Evolutionary conservation across 805 yeast genomes (phyloP), one percentile per base, ranked within the genome.

Genomic region (Ogataea nakhonphanomensis): DNA sequence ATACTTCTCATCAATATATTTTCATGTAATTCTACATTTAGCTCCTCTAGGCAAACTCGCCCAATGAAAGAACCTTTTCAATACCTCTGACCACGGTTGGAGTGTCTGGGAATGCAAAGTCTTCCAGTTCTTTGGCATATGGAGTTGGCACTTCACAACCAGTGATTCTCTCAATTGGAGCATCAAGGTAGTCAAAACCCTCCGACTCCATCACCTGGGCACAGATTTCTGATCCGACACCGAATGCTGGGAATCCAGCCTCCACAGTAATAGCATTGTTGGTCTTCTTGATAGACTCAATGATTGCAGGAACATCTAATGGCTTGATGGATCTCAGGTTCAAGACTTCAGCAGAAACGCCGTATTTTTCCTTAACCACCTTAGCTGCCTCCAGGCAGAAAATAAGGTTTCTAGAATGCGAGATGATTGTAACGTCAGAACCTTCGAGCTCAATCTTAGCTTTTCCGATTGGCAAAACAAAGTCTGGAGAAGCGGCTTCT

Each of bases 101-200:
- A 41, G 86, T 76, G 66, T 90, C 96, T 68, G 99, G 99, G 96
- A 93, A 93, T 41, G 98, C 96, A 64, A 93, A 86, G 72, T 85
- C 95, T 79, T 93, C 99, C 64, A 93, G 78, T 71, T 84, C 90
- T 68, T 81, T 79, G 57, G 96, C 96, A 65, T 93, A 93, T 51
- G 99, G 99, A 55, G 99, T 93, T 68, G 99, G 99, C 24, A 90
- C 97, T 73, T 93, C 99, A 64, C 98, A 95, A 67, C 99, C 99
- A 45, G 99, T 93, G 59, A 90, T 91, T 77, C 99, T 88, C 73
- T 84, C 95, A 53, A 93, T 87, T 57, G 99, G 99, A 46, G 98
- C 95, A 70, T 93, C 99, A 62, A 93, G 79, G 79, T 89, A 87
- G 70, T 93, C 99, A 54, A 93, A 93, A 39, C 95, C 98, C 70